Base-by-base conservation (phyloP, 768 basidiomycete genomes). In the Kwoniella pini region DNA sequence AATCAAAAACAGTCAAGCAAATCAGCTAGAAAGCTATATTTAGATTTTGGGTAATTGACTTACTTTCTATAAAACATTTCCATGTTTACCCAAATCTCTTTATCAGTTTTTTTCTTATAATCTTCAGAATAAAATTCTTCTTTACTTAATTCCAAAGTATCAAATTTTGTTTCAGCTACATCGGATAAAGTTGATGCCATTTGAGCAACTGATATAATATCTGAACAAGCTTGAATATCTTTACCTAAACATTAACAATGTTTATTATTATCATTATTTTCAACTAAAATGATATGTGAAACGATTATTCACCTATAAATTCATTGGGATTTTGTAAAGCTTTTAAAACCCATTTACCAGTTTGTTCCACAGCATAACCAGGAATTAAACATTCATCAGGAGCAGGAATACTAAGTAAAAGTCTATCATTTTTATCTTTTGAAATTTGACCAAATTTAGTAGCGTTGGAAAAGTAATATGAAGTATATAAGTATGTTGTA, bases 331-430 rank as follows among this genome's bases (percentile, higher is more conserved):
- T 40, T 40, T 43, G 44, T 21, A 55, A 55, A 39, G 54, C 54
- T 28, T 55, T 55, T 40, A 43, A 43, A 13, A 55, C 54, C 54
- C 54, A 55, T 17, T 26, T n/a, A 17, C 54, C 54, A 21, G 40
- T 28, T n/a, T 55, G 54, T 55, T 55, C 54, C 7, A 55, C 54
- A 4, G 54, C 54, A 44, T 42, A 55, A 12, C 54, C 28, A 6
- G 22, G 27, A n/a, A 55, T 42, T 4, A 21, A 21, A 2, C 40
- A 43, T 43, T 55, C 54, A 44, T 55, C 54, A 24, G 54, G 54
- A 7, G 44, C 2, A 13, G 40, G 40, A 24, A n/a, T 26, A 4
- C 54, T 28, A 39, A 55, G 31, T 12, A 55, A 11, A 38, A 39
- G 44, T 53, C 26, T 9, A 15, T 30, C 19, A 19, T 24, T 27